A percentile compares a stretch with the other conserved stretches of the same genome.
phyloP scores from a whole-genome alignment of 2,329 filamentous ascomycete species.

The Aspergillus eucalypticola region DNA sequence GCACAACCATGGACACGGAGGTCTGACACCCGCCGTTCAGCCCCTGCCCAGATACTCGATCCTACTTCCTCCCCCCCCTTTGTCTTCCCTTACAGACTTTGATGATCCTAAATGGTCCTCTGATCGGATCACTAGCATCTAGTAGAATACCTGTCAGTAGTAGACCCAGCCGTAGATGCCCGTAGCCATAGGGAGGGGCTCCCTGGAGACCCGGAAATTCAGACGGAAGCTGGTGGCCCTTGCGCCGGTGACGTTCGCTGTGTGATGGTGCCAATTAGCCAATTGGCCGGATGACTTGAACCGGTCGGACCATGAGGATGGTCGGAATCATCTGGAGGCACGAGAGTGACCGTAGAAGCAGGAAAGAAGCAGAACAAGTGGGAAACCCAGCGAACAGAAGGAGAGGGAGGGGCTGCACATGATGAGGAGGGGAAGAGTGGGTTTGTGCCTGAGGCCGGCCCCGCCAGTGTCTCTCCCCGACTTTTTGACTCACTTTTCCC shows the following conservation, averaged over 20 bases:
- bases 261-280: not conserved
- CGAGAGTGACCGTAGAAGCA: not conserved
- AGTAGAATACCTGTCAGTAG: not conserved
- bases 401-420: too few species aligned
- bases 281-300: not conserved
- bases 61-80: not conserved
- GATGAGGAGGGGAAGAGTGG: not conserved
- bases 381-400: not conserved
- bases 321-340: not conserved
- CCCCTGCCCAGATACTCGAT: not conserved
- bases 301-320: not conserved
- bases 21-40: not conserved
- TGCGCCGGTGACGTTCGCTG: not conserved
- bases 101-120: not conserved
- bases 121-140: not conserved
- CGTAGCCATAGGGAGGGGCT: not conserved
- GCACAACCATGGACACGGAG: not conserved
- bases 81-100: not conserved
- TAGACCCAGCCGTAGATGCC: not conserved
- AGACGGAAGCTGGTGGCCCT: not conserved
- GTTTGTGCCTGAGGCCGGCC: slow-evolving; percentile 7
- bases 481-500: not conserved
- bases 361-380: not conserved
- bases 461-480: not conserved
- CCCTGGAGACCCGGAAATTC: not conserved